Conservation (phyloP, 2,329 filamentous ascomycete genomes). For the Colletotrichum incanum region DNA sequence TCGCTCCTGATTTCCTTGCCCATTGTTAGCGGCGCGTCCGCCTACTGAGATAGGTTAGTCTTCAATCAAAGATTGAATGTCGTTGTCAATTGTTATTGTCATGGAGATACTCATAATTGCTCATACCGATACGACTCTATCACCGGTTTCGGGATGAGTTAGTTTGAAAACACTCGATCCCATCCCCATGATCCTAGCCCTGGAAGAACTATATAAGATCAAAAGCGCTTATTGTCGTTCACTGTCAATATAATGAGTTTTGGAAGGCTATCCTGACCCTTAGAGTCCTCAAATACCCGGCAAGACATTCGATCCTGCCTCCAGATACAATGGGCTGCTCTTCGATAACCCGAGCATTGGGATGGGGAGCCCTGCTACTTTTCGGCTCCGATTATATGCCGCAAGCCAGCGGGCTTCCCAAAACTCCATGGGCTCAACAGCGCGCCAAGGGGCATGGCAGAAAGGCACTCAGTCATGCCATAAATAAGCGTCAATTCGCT, state of each 20-base stretch:
- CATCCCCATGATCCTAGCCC: fast-evolving
- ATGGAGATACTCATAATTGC: background rate
- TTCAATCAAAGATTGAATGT: background rate
- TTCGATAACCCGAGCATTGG: slow-evolving; percentile 9
- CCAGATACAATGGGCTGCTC: slow-evolving; percentile 16
- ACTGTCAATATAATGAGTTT: fast-evolving
- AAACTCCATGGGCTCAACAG: slow-evolving; percentile 36
- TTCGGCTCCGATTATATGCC: slow-evolving; percentile 19
- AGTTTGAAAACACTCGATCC: background rate
- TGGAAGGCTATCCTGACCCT: background rate
- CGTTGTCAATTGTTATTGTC: background rate
- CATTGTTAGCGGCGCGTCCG: slow-evolving; percentile 1
- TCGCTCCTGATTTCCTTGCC: background rate
- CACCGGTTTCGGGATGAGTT: slow-evolving; percentile 19
- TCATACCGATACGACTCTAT: background rate
- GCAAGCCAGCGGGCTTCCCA: slow-evolving; percentile 20
- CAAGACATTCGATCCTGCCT: background rate
- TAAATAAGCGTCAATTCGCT: slow-evolving; percentile 28
- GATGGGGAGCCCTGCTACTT: slow-evolving; percentile 28
- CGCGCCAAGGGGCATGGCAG: slow-evolving; percentile 34
- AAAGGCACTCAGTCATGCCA: slow-evolving; percentile 26
- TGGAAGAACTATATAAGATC: background rate
- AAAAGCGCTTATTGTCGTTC: too few species aligned
- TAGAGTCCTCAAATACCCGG: background rate
- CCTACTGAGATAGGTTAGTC: slow-evolving; percentile 4